A percentile compares a stretch with the other conserved stretches of the same genome.
Conservation (phyloP, 2,329 filamentous ascomycete species). For the Phoma herbarum region DNA sequence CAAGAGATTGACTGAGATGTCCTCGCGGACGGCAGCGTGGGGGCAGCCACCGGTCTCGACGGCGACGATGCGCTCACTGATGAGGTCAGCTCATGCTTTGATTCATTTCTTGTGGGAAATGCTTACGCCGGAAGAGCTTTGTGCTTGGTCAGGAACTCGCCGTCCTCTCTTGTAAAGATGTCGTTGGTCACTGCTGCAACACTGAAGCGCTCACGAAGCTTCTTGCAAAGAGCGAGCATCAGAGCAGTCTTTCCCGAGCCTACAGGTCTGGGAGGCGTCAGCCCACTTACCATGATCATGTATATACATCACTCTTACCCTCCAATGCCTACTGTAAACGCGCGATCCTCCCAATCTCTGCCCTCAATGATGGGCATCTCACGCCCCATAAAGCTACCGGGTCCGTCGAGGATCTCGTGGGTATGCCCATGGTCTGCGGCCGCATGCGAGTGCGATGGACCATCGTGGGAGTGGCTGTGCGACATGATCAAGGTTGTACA, state of each 20-base stretch:
- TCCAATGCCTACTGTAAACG: slow-evolving; percentile 97
- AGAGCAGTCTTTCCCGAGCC: slow-evolving; percentile 97
- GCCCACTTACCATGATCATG: slow-evolving; percentile 1
- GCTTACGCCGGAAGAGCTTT: slow-evolving; percentile 76
- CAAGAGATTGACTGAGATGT: slow-evolving; percentile 92
- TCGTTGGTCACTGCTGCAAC: slow-evolving; percentile 98
- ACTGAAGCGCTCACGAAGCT: slow-evolving; percentile 80
- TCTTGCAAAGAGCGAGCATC: slow-evolving; percentile 91
- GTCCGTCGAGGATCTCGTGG: slow-evolving; percentile 93
- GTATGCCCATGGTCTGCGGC: slow-evolving; percentile 86
- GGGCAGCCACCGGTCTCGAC: slow-evolving; percentile 98
- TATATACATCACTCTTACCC: slow-evolving; percentile 66
- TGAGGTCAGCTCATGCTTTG: not conserved
- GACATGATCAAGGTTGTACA: slow-evolving; percentile 33
- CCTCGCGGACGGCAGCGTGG: slow-evolving; percentile 95
- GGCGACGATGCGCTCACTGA: slow-evolving; percentile 77
- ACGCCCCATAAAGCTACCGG: slow-evolving; percentile 85
- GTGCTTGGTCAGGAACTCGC: slow-evolving; percentile 93
- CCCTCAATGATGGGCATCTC: slow-evolving; percentile 95
- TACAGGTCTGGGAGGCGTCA: slow-evolving; percentile 71
- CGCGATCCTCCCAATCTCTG: slow-evolving; percentile 84
- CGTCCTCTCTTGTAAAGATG: slow-evolving; percentile 97
- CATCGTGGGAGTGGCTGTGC: slow-evolving; percentile 47
- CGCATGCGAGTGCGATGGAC: slow-evolving; percentile 58
- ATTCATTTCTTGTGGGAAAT: not conserved